Base-by-base conservation (phyloP, 306 rosid genomes). In the Quercus aquifolioides region DNA sequence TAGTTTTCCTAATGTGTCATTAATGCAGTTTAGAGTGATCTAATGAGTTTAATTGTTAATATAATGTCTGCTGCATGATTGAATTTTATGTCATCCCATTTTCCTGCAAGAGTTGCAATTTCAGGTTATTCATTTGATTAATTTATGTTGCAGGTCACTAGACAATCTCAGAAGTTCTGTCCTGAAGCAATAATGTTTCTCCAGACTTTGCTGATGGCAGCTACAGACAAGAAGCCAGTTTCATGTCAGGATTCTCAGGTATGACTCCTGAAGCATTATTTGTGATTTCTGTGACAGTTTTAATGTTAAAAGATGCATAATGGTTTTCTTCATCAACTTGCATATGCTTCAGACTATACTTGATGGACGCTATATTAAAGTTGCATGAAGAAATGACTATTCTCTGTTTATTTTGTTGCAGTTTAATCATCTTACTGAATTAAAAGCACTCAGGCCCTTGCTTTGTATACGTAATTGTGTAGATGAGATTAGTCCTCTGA, bases 141-240 rank as follows among this genome's bases (percentile, higher is more conserved):
- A 65, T 82, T 74, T 74, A 23, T 77, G 78, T 76, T 79, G 73
- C 85, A 92, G 99, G 84, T 93, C 71, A 87, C 88, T 71, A 88
- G 80, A 79, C 96, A 91, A 86, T 89, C 98, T 28, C 41, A 28
- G 78, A 95, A 95, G 89, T 91, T 92, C 86, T 95, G 88, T 85
- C 97, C 98, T 2, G 99, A 95, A 83, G 88, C 94, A 74, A 84
- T 95, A 77, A 59, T 70, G 56, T 93, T 92, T 86, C 90, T 95
- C 67, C 85, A 43, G 74, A 88, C 86, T 84, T 55, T 85, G 81
- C 85, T 92, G 82, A 78, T 80, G 79, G 90, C 88, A 30, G 81
- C 96, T 62, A 83, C 82, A 75, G 90, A 89, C 69, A 83, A 80
- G 82, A 88, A 85, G 67, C 60, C 55, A 43, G 41, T 31, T 63